phyloP scores from a whole-genome alignment of 1,139 yeast genomes.

The Scheffersomyces stambukii region DNA sequence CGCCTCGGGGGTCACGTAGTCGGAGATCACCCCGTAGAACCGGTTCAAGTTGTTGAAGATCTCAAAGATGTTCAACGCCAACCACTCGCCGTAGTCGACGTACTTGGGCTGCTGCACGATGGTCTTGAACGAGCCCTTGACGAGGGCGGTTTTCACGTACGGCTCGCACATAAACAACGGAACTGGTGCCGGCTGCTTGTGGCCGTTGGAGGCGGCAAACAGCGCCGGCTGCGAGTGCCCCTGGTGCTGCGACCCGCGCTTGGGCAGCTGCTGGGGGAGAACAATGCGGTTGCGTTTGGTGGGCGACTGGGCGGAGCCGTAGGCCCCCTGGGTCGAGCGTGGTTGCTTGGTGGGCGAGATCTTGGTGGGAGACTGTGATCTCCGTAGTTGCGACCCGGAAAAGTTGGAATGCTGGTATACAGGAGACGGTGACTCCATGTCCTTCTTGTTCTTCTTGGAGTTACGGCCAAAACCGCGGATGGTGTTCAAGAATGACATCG shows the following conservation, averaged over 20 bases:
- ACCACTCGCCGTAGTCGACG: conserved; percentile 94
- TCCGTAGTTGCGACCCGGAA: conserved; percentile 32
- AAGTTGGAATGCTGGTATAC: conserved; percentile 30
- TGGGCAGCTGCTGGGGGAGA: conserved; percentile 17
- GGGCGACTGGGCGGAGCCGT: conserved; percentile 22
- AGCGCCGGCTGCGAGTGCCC: conserved; percentile 5
- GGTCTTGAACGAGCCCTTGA: conserved; percentile 95
- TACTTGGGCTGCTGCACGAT: conserved; percentile 93
- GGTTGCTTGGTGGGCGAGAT: conserved; percentile 22
- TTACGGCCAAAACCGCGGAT: conserved; percentile 63
- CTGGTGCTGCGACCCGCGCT: conserved; percentile 8
- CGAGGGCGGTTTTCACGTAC: conserved; percentile 88
- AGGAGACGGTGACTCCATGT: conserved; percentile 31
- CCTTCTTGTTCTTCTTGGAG: conserved; percentile 50
- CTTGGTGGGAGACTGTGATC: conserved; percentile 32
- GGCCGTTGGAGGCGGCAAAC: conserved; percentile 3
- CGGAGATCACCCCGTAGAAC: conserved; percentile 83
- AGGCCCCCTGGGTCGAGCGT: conserved; percentile 16
- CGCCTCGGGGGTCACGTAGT: conserved; percentile 82
- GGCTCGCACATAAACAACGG: conserved; percentile 89
- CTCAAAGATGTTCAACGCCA: conserved; percentile 89
- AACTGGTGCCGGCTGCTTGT: conserved; percentile 6
- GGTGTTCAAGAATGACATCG: conserved; percentile 44
- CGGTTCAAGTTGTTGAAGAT: conserved; percentile 81
- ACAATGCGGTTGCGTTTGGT: conserved; percentile 24